Conservation (phyloP, 768 basidiomycete species). For the Lactarius quietus region DNA sequence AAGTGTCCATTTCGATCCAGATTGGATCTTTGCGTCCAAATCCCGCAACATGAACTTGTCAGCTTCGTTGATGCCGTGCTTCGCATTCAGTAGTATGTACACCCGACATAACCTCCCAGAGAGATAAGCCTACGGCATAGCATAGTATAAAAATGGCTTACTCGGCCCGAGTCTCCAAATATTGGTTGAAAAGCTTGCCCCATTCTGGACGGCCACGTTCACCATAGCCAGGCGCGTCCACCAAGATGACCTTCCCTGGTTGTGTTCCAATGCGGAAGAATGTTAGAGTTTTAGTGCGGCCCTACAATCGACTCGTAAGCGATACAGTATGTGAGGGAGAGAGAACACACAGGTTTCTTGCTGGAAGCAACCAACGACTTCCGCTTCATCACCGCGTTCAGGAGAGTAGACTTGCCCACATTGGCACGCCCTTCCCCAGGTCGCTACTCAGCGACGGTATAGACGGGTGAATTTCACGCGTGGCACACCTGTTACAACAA, state of each 20-base stretch:
- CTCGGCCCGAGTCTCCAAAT: constrained; percentile 58
- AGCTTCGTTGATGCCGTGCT: constrained; percentile 53
- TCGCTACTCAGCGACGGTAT: constrained; percentile 3
- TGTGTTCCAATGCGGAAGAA: constrained; percentile 63
- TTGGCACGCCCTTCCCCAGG: constrained; percentile 64
- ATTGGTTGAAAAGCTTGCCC: constrained; percentile 66
- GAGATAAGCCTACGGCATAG: neutral
- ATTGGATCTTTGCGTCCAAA: constrained; percentile 39
- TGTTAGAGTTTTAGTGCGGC: constrained; percentile 66
- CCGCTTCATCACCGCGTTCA: constrained; percentile 64
- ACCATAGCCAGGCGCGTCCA: constrained; percentile 83
- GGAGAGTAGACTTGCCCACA: constrained; percentile 69
- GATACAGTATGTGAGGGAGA: constrained; percentile 29
- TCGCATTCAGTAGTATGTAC: constrained; percentile 67
- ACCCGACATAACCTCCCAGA: constrained; percentile 57
- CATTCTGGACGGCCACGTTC: constrained; percentile 68
- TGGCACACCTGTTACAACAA: constrained; percentile 26
- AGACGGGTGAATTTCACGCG: neutral
- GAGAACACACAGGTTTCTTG: constrained; percentile 54
- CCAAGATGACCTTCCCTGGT: constrained; percentile 56
- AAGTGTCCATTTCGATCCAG: constrained; percentile 50
- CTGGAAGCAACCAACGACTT: constrained; percentile 57
- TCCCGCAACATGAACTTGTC: constrained; percentile 62
- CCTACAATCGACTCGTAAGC: constrained; percentile 39
- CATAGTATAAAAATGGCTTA: constrained; percentile 35